Evolutionary conservation across 805 yeast species (phyloP), one percentile per base, ranked within the genome.

Genomic region (Alloascoidea hylecoeti): DNA sequence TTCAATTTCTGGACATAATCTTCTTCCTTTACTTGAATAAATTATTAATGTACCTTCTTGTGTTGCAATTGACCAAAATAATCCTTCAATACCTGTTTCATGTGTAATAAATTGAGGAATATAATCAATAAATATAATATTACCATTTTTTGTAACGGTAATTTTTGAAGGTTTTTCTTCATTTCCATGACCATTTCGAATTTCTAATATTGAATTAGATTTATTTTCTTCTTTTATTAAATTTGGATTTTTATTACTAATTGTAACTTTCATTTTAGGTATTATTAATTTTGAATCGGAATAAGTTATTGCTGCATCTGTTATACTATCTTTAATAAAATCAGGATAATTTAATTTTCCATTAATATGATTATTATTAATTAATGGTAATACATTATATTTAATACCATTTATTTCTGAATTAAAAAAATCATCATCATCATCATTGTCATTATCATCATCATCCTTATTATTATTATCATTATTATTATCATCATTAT

Each of bases 31-130:
- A 39, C 78, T 79, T 2, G 88, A 70, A 53, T 84, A 89, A 1
- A 80, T 71, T 41, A 81, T 65, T 2, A 92, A 51, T 15, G 73
- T 73, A 2, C 97, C 97, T 49, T 82, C 94, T 13, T 74, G 72
- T 1, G 95, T 76, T n/a, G 85, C 70, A 2, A 81, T 58, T 0
- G 95, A 92, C 96, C 96, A 88, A 52, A 82, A 88, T 1, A 49
- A 39, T 15, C 53, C 51, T 6, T 73, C 69, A 23, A 23, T n/a
- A 0, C 67, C 68, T 4, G 67, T 50, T 2, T 76, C 81, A 18
- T 88, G 57, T 30, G 84, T 82, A 6, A 84, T 71, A 45, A 71
- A 72, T 43, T 74, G 72, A 0, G 96, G 95, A 4, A 88, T 56
- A 49, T 84, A 89, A 54, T 92, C 96, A 33, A 72, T 71, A 70